Conservation (phyloP, 176 grass and related monocot genomes). For the Lolium rigidum region DNA sequence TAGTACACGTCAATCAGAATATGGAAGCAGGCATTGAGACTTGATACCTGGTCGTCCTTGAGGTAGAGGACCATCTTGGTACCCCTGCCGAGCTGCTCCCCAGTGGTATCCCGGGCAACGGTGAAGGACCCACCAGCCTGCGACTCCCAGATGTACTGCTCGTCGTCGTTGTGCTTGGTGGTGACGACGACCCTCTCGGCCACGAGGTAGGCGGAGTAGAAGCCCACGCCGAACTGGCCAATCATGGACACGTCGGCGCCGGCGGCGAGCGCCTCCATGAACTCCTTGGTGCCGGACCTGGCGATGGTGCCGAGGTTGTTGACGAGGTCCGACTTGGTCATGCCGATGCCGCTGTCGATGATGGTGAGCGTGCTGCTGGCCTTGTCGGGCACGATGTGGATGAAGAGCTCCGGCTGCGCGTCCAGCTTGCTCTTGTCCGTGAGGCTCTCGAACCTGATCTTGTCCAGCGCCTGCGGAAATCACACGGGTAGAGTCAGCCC, state of each 20-base stretch:
- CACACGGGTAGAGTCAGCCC: neutral
- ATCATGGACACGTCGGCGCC: constrained; percentile 90
- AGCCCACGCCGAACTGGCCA: constrained; percentile 80
- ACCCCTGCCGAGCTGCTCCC: constrained; percentile 76
- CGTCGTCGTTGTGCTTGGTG: constrained; percentile 85
- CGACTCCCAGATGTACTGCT: constrained; percentile 91
- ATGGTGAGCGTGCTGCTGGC: constrained; percentile 70
- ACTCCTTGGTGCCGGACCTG: constrained; percentile 86
- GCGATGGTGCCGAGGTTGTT: constrained; percentile 95
- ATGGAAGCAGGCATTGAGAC: neutral
- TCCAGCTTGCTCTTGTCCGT: constrained; percentile 99
- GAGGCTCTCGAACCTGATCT: constrained; percentile 90
- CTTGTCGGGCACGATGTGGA: constrained; percentile 89
- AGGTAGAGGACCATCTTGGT: constrained; percentile 88
- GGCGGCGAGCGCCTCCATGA: constrained; percentile 87
- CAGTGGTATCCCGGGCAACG: constrained; percentile 68
- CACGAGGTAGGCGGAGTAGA: constrained; percentile 85
- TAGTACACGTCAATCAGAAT: neutral
- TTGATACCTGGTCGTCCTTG: constrained; percentile 87
- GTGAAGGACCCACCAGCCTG: constrained; percentile 88
- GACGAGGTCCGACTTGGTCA: constrained; percentile 90
- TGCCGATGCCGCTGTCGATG: constrained; percentile 81
- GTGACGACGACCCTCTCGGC: constrained; percentile 75
- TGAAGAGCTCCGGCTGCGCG: constrained; percentile 81
- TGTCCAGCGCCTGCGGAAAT: constrained; percentile 71